These are phyloP conservation scores for Leccinum variicolor DNA, from an alignment of 768 basidiomycete species.

Conservation along the genomic window DNA sequence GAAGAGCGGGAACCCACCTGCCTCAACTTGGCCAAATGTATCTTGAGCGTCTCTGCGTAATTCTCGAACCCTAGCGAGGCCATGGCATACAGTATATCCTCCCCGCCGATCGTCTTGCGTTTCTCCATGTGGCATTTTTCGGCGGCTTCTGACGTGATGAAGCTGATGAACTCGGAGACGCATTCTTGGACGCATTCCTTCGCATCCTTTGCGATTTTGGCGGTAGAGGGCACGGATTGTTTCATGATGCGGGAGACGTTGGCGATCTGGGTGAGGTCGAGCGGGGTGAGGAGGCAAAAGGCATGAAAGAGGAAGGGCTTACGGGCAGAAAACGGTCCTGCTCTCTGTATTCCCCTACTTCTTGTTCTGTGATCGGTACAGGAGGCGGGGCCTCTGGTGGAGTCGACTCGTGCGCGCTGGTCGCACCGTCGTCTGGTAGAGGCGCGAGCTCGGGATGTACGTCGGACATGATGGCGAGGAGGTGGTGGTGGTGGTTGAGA, in stretches of 20 bases:
- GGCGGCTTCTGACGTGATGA: slow-evolving; percentile 95
- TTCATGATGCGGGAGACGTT: slow-evolving; percentile 99
- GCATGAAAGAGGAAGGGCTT: not conserved
- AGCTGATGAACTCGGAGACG: slow-evolving; percentile 96
- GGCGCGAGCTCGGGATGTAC: slow-evolving; percentile 39
- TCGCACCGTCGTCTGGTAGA: slow-evolving; percentile 37
- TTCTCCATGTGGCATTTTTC: slow-evolving; percentile 95
- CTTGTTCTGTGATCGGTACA: slow-evolving; percentile 82
- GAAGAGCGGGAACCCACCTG: slow-evolving; percentile 44
- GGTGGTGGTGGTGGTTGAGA: not conserved
- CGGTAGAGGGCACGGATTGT: slow-evolving; percentile 78
- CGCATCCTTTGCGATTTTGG: slow-evolving; percentile 97
- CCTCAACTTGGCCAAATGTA: slow-evolving; percentile 87
- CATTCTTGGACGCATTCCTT: slow-evolving; percentile 99
- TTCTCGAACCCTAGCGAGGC: slow-evolving; percentile 89
- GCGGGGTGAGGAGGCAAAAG: not conserved
- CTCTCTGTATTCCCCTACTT: slow-evolving; percentile 92
- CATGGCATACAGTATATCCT: slow-evolving; percentile 98
- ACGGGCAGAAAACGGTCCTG: slow-evolving; percentile 96
- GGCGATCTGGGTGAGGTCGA: slow-evolving; percentile 60
- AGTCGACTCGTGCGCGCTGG: slow-evolving; percentile 24
- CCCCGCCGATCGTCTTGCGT: slow-evolving; percentile 96
- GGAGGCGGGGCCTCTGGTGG: slow-evolving; percentile 49
- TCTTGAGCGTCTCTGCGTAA: slow-evolving; percentile 88
- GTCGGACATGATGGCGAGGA: slow-evolving; percentile 25